Conservation (phyloP, 805 yeast genomes). For the Kodamaea laetipori region DNA sequence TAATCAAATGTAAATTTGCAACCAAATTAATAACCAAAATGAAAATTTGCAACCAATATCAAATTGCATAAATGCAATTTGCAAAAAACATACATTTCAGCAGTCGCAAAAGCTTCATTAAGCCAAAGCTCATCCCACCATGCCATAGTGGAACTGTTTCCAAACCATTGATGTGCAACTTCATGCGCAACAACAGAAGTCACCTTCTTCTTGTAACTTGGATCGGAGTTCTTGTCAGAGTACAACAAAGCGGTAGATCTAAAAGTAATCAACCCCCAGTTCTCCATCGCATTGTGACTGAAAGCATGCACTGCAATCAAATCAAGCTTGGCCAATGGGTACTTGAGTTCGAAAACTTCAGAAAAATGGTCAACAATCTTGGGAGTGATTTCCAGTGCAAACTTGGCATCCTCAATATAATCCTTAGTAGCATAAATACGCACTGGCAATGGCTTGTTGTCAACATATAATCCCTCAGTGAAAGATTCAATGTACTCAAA, state of each 20-base stretch:
- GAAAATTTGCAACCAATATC: no score
- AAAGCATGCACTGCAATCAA: constrained; percentile 77
- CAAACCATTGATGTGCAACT: constrained; percentile 91
- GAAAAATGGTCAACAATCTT: constrained; percentile 53
- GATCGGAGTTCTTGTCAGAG: constrained; percentile 49
- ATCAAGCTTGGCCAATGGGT: constrained; percentile 82
- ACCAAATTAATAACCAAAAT: no score
- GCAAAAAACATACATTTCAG: no score
- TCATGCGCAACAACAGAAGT: constrained; percentile 85
- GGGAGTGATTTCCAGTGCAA: constrained; percentile 51
- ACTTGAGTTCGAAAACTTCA: constrained; percentile 50
- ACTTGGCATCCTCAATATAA: constrained; percentile 46
- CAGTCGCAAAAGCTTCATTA: constrained; percentile 88
- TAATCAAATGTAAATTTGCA: no score
- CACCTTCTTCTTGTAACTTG: constrained; percentile 63
- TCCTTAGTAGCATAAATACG: constrained; percentile 57
- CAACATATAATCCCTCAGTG: constrained; percentile 39
- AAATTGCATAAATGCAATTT: no score
- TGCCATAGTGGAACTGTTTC: constrained; percentile 85
- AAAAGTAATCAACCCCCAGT: constrained; percentile 80
- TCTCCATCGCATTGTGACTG: constrained; percentile 89
- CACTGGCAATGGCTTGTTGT: constrained; percentile 48
- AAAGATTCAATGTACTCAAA: constrained; percentile 53
- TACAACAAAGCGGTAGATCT: constrained; percentile 55
- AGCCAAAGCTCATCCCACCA: constrained; percentile 95